Evolutionary conservation across 768 basidiomycete species (phyloP), one percentile per base, ranked within the genome.

Genomic region (Agaricus subrufescens): DNA sequence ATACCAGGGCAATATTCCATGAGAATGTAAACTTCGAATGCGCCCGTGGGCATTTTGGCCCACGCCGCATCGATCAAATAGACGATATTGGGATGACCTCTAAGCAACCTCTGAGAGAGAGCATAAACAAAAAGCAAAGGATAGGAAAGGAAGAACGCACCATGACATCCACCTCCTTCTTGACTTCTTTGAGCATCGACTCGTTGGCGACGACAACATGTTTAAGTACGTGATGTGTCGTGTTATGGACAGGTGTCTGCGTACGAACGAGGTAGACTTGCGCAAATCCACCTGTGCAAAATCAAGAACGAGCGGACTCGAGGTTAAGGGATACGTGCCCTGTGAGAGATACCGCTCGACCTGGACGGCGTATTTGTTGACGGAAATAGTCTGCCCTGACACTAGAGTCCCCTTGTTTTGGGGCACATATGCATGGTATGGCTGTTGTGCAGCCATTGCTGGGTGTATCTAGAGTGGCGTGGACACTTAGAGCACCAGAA

Each of bases 131-230:
- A 60, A 57, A 66, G 45, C 42, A 23, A 46, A 45, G 38, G 48
- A 37, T 49, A 58, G 38, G 46, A 60, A 15, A 53, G 46, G 42
- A 4, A 40, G 56, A 50, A 65, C 80, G 64, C 65, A 98, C 97
- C 97, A 99, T 99, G 61, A 98, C 91, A 65, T 98, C 94, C 45
- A 99, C 97, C 71, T 99, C 97, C 73, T 89, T 94, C 78, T 92
- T 90, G 43, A 98, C 96, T 64, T 97, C 95, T 11, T 85, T 82
- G 54, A 98, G 83, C 80, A 95, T 91, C 37, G 80, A 74, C 67
- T 98, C 92, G 67, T 87, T 91, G 26, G 91, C 80, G 45, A 98
- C 94, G 23, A 91, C 94, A 58, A 99, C 94, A 46, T 95, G 85
- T 72, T 99, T 99, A 61, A 99, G 83, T 63, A 98, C 97, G 79